Conservation (phyloP, 1,139 yeast species). For the Nakaseomyces uthaithaninus region DNA sequence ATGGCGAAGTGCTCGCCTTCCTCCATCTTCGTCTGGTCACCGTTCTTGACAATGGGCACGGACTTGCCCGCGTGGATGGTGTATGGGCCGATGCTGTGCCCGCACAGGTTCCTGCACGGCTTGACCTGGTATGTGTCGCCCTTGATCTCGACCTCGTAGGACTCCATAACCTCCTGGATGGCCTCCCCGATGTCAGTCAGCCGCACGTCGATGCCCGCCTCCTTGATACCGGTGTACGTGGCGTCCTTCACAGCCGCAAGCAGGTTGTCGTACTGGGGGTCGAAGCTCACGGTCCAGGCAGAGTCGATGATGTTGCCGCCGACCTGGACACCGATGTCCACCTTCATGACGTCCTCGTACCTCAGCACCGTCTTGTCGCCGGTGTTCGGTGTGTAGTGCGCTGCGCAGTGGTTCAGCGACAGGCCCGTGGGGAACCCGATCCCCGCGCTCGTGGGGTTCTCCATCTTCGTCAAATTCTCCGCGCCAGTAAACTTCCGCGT, state of each 20-base stretch:
- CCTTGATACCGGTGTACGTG: constrained; percentile 85
- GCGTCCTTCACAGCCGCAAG: constrained; percentile 84
- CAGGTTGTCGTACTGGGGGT: constrained; percentile 71
- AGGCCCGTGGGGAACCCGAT: constrained; percentile 97
- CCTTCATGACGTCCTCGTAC: constrained; percentile 91
- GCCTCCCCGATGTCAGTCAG: constrained; percentile 93
- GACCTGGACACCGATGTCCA: constrained; percentile 94
- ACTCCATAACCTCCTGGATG: constrained; percentile 94
- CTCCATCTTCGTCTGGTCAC: constrained; percentile 94
- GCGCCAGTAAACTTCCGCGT: constrained; percentile 69
- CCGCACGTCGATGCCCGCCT: constrained; percentile 94
- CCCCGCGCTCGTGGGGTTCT: constrained; percentile 52
- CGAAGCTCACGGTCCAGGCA: constrained; percentile 88
- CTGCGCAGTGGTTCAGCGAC: constrained; percentile 88
- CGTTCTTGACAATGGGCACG: constrained; percentile 90
- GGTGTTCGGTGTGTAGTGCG: constrained; percentile 95
- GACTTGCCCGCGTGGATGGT: constrained; percentile 90
- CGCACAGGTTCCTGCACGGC: constrained; percentile 85
- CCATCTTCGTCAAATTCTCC: constrained; percentile 32
- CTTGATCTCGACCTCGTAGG: constrained; percentile 82
- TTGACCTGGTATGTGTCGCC: constrained; percentile 82
- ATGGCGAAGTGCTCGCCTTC: constrained; percentile 98
- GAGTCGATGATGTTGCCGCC: constrained; percentile 94
- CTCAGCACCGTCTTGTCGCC: constrained; percentile 77
- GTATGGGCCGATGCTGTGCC: constrained; percentile 82